These are phyloP conservation scores for Penicillium freii DNA, from an alignment of 2,329 filamentous ascomycete genomes.

Conservation along the genomic window DNA sequence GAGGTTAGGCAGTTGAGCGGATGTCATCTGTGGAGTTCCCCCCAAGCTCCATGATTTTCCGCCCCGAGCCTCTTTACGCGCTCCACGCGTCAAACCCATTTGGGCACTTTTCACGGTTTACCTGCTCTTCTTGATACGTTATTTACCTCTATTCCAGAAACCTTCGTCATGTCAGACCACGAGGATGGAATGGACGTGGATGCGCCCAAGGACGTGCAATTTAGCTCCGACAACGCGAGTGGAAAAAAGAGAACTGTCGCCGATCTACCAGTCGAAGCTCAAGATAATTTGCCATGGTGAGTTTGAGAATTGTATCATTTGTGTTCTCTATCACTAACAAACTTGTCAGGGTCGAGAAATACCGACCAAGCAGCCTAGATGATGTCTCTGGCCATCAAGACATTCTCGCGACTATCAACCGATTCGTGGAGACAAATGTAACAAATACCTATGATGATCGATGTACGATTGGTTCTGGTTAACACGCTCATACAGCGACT, in stretches of 20 bases:
- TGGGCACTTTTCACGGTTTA: not conserved
- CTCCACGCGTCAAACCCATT: conserved; percentile 32
- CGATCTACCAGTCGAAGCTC: conserved; percentile 88
- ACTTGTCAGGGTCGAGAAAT: conserved; percentile 81
- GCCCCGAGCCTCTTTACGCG: conserved; percentile 44
- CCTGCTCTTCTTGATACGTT: not conserved
- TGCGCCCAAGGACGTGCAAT: conserved; percentile 55
- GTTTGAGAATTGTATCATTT: not conserved
- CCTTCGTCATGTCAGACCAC: conserved; percentile 51
- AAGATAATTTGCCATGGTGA: conserved; percentile 91
- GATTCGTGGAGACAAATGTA: conserved; percentile 89
- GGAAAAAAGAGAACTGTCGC: conserved; percentile 87
- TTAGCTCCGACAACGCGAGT: conserved; percentile 68
- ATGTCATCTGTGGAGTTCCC: conserved; percentile 31
- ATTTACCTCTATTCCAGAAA: not conserved
- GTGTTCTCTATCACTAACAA: conserved; percentile 13
- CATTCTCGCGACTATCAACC: conserved; percentile 96
- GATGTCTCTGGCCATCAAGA: conserved; percentile 97
- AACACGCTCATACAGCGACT: conserved; percentile 56
- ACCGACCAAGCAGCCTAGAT: conserved; percentile 79
- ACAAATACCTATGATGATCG: conserved; percentile 8
- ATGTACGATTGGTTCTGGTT: not conserved
- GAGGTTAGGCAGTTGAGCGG: conserved; percentile 18
- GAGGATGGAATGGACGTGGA: conserved; percentile 70
- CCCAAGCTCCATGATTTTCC: conserved; percentile 38